These are phyloP conservation scores for Vachellia collinsii DNA, from an alignment of 306 rosid genomes.

Conservation along the genomic window DNA sequence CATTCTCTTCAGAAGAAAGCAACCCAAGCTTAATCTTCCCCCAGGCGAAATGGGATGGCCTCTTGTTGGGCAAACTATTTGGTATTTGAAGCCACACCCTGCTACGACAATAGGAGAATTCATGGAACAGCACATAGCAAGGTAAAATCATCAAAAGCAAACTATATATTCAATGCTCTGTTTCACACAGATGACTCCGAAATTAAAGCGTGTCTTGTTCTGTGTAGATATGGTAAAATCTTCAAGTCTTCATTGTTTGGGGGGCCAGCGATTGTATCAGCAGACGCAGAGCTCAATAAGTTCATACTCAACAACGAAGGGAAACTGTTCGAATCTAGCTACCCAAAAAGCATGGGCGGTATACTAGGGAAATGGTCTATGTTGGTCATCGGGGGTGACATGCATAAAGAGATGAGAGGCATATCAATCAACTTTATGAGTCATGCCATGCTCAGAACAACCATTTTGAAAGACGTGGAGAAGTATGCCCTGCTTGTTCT, in stretches of 20 bases:
- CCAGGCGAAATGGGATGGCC: constrained; percentile 98
- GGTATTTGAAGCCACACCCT: constrained; percentile 79
- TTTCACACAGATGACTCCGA: neutral
- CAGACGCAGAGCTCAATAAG: constrained; percentile 87
- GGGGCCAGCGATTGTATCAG: constrained; percentile 86
- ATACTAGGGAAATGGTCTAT: constrained; percentile 99
- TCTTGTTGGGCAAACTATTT: constrained; percentile 81
- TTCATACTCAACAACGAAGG: constrained; percentile 95
- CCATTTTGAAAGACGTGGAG: constrained; percentile 75
- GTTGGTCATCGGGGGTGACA: constrained; percentile 97
- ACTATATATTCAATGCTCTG: constrained; percentile 15
- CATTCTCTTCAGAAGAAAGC: constrained; percentile 63
- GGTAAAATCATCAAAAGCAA: constrained; percentile 44
- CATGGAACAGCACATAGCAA: constrained; percentile 85
- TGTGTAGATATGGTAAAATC: constrained; percentile 80
- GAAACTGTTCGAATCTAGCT: constrained; percentile 87
- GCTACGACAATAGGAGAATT: constrained; percentile 76
- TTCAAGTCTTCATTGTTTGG: constrained; percentile 92
- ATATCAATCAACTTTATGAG: constrained; percentile 87
- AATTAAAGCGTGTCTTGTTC: neutral
- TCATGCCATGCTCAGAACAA: constrained; percentile 76
- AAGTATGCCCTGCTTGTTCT: constrained; percentile 76
- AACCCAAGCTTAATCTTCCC: constrained; percentile 69
- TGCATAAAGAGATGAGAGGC: constrained; percentile 91
- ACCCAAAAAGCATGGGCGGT: constrained; percentile 95